Evolutionary conservation across 306 rosid genomes (phyloP).

Genomic region (Dalbergia cochinchinensis): DNA sequence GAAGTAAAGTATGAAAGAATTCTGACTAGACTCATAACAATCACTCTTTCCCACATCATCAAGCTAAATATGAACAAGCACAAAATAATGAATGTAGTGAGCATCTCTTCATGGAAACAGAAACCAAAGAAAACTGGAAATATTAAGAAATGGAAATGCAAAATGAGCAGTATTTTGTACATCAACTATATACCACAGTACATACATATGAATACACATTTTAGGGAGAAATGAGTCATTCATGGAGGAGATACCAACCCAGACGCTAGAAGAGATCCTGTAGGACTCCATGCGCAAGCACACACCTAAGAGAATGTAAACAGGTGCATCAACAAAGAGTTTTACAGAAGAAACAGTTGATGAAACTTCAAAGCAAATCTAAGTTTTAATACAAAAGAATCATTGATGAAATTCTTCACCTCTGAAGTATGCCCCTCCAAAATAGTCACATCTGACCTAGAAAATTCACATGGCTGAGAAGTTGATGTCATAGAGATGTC

Average conservation of each 20-base stretch:
- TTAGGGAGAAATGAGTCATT: conserved; percentile 29
- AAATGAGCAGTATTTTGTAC: neutral
- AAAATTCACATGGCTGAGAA: conserved; percentile 73
- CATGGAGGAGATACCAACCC: conserved; percentile 65
- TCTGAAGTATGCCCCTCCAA: conserved; percentile 96
- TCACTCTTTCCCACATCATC: conserved; percentile 4
- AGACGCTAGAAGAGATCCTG: conserved; percentile 93
- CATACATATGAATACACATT: neutral
- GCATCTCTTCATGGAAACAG: conserved; percentile 2
- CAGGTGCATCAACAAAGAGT: conserved; percentile 36
- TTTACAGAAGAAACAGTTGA: conserved; percentile 30
- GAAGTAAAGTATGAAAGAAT: conserved; percentile 1
- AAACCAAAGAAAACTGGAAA: neutral
- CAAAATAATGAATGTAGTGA: neutral
- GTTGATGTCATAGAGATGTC: conserved; percentile 69
- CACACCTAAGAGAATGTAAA: conserved; percentile 74
- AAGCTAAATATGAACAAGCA: conserved; percentile 19
- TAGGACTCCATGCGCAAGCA: conserved; percentile 98
- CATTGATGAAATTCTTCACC: conserved; percentile 63
- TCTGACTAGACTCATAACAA: conserved; percentile 15
- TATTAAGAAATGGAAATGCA: conserved; percentile 20
- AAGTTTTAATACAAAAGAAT: neutral
- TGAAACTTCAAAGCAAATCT: neutral
- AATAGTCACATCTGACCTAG: conserved; percentile 81
- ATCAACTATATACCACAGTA: neutral